Conservation (phyloP, 352 stramenopile species). For the Globisporangium nagaii region DNA sequence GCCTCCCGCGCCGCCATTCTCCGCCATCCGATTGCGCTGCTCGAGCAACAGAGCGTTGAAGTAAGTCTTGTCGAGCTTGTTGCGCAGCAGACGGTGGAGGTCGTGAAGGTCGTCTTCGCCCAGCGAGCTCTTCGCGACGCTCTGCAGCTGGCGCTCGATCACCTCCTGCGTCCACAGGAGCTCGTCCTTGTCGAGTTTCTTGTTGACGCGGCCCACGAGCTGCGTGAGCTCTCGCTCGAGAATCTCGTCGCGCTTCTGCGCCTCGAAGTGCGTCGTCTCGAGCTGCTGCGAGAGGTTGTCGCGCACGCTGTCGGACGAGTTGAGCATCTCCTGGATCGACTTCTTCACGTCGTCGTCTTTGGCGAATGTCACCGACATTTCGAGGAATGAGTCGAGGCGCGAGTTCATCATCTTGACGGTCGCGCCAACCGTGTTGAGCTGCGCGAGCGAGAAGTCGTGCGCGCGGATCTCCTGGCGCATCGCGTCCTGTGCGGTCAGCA, state of each 20-base stretch:
- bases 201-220: slow-evolving; percentile 55
- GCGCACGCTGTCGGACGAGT: slow-evolving; percentile 32
- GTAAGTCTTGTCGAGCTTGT: slow-evolving; percentile 60
- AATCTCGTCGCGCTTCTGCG: slow-evolving; percentile 38
- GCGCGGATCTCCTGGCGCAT: slow-evolving; percentile 28
- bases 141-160: slow-evolving; percentile 56
- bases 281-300: slow-evolving; percentile 43
- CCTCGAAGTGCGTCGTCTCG: slow-evolving; percentile 34
- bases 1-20: slow-evolving; percentile 6
- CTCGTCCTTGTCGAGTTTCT: slow-evolving; percentile 75
- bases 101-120: slow-evolving; percentile 58
- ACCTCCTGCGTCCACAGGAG: slow-evolving; percentile 73
- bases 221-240: slow-evolving; percentile 59
- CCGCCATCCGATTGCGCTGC: slow-evolving; percentile 28
- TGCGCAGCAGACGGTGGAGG: slow-evolving; percentile 46
- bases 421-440: slow-evolving; percentile 43
- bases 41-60: slow-evolving; percentile 46
- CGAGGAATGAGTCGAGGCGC: slow-evolving; percentile 56
- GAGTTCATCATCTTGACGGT: slow-evolving; percentile 62
- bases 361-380: slow-evolving; percentile 56
- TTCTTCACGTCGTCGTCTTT: slow-evolving; percentile 76
- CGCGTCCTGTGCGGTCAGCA: slow-evolving; percentile 23
- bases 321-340: slow-evolving; percentile 57
- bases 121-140: slow-evolving; percentile 55
- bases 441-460: slow-evolving; percentile 43